phyloP scores from a whole-genome alignment of 305 asterid species.

The Ilex paraguariensis region DNA sequence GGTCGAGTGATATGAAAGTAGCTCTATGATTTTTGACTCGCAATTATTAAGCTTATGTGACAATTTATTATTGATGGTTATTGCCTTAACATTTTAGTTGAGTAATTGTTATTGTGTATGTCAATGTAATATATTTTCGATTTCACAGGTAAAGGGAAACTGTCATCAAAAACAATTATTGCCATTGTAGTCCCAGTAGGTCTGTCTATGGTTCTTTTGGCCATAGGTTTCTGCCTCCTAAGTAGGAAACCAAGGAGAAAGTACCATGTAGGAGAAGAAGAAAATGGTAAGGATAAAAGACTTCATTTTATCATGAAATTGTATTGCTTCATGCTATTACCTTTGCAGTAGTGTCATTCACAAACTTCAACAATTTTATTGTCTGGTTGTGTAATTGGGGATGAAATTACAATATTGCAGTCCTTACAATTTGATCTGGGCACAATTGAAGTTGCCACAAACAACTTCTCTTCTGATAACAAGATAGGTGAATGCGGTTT shows the following conservation, averaged over 20 bases:
- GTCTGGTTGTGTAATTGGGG: background rate
- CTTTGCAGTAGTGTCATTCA: background rate
- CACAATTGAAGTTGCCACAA: background rate
- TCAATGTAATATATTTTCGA: no score
- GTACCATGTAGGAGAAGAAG: background rate
- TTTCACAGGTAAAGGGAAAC: background rate
- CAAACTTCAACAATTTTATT: background rate
- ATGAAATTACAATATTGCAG: background rate
- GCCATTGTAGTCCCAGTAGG: background rate
- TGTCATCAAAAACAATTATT: background rate
- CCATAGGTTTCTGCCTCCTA: background rate
- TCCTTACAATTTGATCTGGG: background rate
- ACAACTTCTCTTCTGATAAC: background rate
- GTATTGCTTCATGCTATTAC: background rate
- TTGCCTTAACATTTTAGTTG: no score
- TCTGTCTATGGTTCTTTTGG: no score
- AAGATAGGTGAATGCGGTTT: conserved; percentile 1
- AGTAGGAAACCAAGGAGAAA: background rate
- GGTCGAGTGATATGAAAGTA: no score
- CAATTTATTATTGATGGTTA: no score
- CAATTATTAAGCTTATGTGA: no score
- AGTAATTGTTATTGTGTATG: background rate
- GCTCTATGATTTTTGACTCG: no score
- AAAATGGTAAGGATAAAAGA: background rate
- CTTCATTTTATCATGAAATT: no score